phyloP scores from a whole-genome alignment of 1,284 basidiomycete genomes.

The Boletus holoroseus region DNA sequence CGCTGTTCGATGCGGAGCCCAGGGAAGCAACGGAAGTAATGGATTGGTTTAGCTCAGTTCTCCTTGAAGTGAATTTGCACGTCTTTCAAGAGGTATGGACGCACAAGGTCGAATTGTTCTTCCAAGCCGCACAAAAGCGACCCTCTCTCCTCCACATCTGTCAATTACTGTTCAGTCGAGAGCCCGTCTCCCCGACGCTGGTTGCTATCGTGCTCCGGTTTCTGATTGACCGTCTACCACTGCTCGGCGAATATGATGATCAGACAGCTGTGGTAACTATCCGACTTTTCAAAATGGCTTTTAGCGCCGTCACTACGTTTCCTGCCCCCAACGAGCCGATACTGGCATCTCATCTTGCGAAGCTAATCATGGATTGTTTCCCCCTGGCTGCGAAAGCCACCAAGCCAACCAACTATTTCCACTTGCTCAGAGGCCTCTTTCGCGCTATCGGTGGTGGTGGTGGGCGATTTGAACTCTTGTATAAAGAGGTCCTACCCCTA shows the following conservation, averaged over 20 bases:
- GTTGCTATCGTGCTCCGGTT: slow-evolving; percentile 89
- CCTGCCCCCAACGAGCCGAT: slow-evolving; percentile 85
- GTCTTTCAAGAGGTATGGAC: slow-evolving; percentile 96
- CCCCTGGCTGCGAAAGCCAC: slow-evolving; percentile 88
- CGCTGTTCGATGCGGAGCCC: slow-evolving; percentile 78
- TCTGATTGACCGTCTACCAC: slow-evolving; percentile 77
- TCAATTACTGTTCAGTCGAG: slow-evolving; percentile 82
- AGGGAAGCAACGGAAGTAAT: slow-evolving; percentile 84
- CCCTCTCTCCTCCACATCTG: slow-evolving; percentile 81
- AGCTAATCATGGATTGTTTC: slow-evolving; percentile 96
- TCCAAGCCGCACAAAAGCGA: slow-evolving; percentile 73
- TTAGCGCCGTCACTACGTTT: slow-evolving; percentile 80
- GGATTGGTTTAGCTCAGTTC: slow-evolving; percentile 78
- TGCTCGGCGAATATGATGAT: slow-evolving; percentile 84
- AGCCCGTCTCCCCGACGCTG: slow-evolving; percentile 83
- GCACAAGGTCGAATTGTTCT: slow-evolving; percentile 84
- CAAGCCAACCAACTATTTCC: slow-evolving; percentile 91
- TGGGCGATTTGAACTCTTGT: slow-evolving; percentile 90
- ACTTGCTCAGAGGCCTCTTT: slow-evolving; percentile 92
- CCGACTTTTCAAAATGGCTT: slow-evolving; percentile 95
- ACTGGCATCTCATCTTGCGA: slow-evolving; percentile 86
- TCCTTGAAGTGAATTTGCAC: slow-evolving; percentile 81
- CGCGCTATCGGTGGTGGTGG: slow-evolving; percentile 94
- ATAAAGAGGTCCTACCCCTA: slow-evolving; percentile 95
- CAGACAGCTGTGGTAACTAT: slow-evolving; percentile 77